Evolutionary conservation across 2,329 filamentous ascomycete genomes (phyloP), one percentile per base, ranked within the genome.

Genomic region (Talaromyces funiculosus): DNA sequence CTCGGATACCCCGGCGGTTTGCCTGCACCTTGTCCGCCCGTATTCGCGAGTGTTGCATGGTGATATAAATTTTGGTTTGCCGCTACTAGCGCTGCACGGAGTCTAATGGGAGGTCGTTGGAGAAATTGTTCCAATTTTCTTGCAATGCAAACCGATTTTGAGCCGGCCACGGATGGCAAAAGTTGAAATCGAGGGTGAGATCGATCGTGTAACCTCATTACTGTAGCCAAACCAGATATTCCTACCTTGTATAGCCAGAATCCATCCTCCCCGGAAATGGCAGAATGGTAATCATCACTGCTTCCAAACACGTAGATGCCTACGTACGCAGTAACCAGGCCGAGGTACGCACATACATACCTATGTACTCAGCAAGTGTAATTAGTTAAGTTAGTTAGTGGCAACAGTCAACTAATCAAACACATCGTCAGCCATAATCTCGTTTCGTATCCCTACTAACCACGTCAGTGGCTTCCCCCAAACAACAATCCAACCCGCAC

Each of bases 41-140:
- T 77, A 0, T 83, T 86, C 72, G 72, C 76, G 51, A 84, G 84
- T 68, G 85, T 85, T 68, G 76, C 75, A 29, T 84, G 79, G 72
- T 79, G 78, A 61, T 73, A 81, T 14, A 81, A 80, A 75, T 81
- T 35, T 37, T 70, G 81, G 29, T 82, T 81, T 62, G 77, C 79
- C 0, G 64, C 68, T 9, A 68, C 81, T 53, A 81, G 78, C 61
- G 64, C 79, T 18, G 70, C 68, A 4, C 68, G 4, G 68, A 71
- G 40, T 69, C 67, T 3, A 66, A 64, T 22, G 66, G 64, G 35
- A 67, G 69, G 45, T 64, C 64, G 9, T 59, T 70, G 20, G 68
- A 59, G 68, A 71, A 45, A 68, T 70, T 53, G 68, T 70, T 35
- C 58, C 66, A 40, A 60, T 70, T 57, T 71, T 70, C 38, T 40